phyloP scores from a whole-genome alignment of 495 filamentous ascomycete genomes.

The Pyronema domesticum region DNA sequence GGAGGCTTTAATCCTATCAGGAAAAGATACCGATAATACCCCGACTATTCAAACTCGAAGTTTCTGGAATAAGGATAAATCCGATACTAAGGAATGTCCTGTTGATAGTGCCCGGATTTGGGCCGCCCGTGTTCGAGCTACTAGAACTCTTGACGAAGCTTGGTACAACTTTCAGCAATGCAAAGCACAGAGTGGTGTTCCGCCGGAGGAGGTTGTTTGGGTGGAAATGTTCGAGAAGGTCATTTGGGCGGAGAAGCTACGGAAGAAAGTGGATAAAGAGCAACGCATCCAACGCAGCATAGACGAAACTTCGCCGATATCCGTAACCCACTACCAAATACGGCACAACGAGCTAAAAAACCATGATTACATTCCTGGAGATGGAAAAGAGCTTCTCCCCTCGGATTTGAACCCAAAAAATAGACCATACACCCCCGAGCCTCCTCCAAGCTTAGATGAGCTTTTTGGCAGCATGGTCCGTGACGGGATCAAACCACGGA shows the following conservation, averaged over 20 bases:
- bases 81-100: no score
- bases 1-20: slow-evolving; percentile 37
- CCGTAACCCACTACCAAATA: neutral
- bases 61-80: neutral
- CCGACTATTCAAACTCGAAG: slow-evolving; percentile 51
- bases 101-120: slow-evolving; percentile 26
- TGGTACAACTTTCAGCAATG: slow-evolving; percentile 51
- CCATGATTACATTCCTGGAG: slow-evolving; percentile 36
- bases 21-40: slow-evolving; percentile 50
- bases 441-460: slow-evolving; percentile 37
- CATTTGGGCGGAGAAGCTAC: slow-evolving; percentile 28
- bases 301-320: neutral
- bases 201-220: slow-evolving; percentile 28
- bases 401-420: slow-evolving; percentile 40
- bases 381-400: slow-evolving; percentile 39
- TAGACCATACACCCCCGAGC: slow-evolving; percentile 37
- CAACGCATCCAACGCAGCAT: neutral
- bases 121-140: slow-evolving; percentile 45
- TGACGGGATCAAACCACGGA: slow-evolving; percentile 29
- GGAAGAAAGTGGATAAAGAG: slow-evolving; percentile 5
- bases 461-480: slow-evolving; percentile 38
- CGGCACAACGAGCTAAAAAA: slow-evolving; percentile 10
- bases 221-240: slow-evolving; percentile 46
- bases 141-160: slow-evolving; percentile 50
- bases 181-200: slow-evolving; percentile 11